Conservation (phyloP, 345 rosid species). For the Syzygium grande region DNA sequence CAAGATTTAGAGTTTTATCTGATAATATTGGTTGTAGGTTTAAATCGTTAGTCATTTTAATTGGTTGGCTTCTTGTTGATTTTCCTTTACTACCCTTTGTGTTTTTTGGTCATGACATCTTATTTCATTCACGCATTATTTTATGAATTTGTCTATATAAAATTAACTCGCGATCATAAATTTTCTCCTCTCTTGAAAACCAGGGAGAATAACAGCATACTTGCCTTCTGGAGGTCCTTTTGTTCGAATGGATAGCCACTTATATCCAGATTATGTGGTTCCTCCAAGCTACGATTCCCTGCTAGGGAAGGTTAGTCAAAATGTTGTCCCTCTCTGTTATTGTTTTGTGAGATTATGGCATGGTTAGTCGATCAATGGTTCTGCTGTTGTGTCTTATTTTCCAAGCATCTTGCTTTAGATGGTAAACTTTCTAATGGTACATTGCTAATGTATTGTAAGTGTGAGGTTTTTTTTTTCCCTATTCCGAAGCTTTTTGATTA, state of each 20-base stretch:
- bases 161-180: not conserved
- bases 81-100: not conserved
- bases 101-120: not conserved
- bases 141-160: not conserved
- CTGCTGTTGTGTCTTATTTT: not conserved
- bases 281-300: slow-evolving; percentile 99
- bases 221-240: slow-evolving; percentile 99
- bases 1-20: not conserved
- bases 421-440: not conserved
- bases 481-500: not conserved
- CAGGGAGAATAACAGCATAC: slow-evolving; percentile 92
- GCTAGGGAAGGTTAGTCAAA: slow-evolving; percentile 79
- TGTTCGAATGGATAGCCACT: slow-evolving; percentile 98
- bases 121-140: not conserved
- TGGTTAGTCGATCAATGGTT: not conserved
- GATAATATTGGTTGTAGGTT: not conserved
- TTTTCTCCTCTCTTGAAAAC: not conserved
- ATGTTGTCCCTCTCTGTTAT: not conserved
- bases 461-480: not conserved
- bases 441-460: not conserved
- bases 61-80: not conserved
- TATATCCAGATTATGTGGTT: slow-evolving; percentile 93
- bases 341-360: not conserved
- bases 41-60: not conserved
- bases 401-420: not conserved